Evolutionary conservation across 306 rosid genomes (phyloP), one percentile per base, ranked within the genome.

Genomic region (Hippophae rhamnoides): DNA sequence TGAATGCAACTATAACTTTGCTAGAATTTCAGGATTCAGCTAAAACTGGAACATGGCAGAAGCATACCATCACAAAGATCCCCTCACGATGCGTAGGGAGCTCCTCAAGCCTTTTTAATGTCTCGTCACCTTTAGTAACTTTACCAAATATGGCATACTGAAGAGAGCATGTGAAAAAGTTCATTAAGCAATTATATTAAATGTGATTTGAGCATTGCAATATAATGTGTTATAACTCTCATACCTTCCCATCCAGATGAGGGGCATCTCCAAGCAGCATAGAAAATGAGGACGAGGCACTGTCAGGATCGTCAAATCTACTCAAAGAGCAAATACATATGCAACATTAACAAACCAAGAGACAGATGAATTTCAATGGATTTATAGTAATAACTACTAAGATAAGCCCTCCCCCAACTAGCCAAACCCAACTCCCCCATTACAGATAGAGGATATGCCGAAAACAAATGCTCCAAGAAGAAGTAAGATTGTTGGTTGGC

Each of bases 81-180:
- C 95, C 96, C 72, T 88, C 95, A 43, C 49, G 78, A 50, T 82
- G 96, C 26, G 99, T 92, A 53, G 99, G 96, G 58, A 88, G 77
- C 77, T 85, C 73, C 88, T 88, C 99, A 0, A 92, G 86, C 79
- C 75, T 84, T 64, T 70, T 72, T 80, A 92, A 75, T 40, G 90
- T 88, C 45, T 82, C 89, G 18, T 86, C 96, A 6, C 99, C 96
- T 71, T 80, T 86, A 11, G 99, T 92, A 75, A 92, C 85, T 79
- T 58, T 84, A 64, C 99, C 99, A 74, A 92, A 92, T 77, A 92
- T 82, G 13, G 99, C 90, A 76, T 86, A 86, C 97, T 90, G 86
- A 62, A 73, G 67, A 58, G 31, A 56, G 63, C 23, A 74, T 9
- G 55, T 62, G 67, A 78, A 66, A 56, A 57, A 54, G 56, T 73